Base-by-base conservation (phyloP, 371 early-diverging fungal genomes). In the Syncephalastrum sp. region DNA sequence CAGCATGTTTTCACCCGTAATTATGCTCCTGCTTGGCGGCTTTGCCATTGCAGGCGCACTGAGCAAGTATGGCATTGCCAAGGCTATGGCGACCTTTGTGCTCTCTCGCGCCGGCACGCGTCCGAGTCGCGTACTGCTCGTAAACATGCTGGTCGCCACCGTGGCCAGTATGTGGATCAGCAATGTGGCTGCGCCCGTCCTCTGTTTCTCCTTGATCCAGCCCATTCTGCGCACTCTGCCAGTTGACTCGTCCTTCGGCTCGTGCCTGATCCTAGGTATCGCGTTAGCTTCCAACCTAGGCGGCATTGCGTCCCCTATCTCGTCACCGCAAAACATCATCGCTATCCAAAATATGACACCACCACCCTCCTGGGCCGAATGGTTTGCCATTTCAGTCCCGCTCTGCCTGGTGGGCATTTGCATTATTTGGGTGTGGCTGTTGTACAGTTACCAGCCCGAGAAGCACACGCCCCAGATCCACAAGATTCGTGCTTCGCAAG, bases 111-210 rank as follows among this genome's bases (percentile, higher is more conserved):
- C 97, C 0, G 97, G 96, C 15, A 89, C 90, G 17, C 80, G 84
- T 15, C 95, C 96, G 15, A 82, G 81, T 46, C 74, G 74, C 13
- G 95, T 97, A 3, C 72, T 98, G 14, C 77, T 98, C 43, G 92
- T 93, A 27, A 93, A 91, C 59, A 96, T 97, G 96, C 70, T 94
- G 44, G 94, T 98, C 1, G 93, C 95, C 21, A 94, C 96, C 3
- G 82, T 97, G 63, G 89, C 93, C 4, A 91, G 92, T 75, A 96
- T 97, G 96, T 96, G 95, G 96, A 96, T 97, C 62, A 88, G 88
- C 54, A 98, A 98, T 66, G 98, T 98, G 4, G 98, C 98, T 5
- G 96, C 98, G 0, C 98, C 98, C 16, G 96, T 97, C n/a, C 80
- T 98, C 27, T 98, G 98, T 76, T 96, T 96, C 65, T 94, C 95